A percentile compares a stretch with the other conserved stretches of the same genome.
Evolutionary conservation across 2,329 filamentous ascomycete species (phyloP).

Genomic region (Neurospora sp.): DNA sequence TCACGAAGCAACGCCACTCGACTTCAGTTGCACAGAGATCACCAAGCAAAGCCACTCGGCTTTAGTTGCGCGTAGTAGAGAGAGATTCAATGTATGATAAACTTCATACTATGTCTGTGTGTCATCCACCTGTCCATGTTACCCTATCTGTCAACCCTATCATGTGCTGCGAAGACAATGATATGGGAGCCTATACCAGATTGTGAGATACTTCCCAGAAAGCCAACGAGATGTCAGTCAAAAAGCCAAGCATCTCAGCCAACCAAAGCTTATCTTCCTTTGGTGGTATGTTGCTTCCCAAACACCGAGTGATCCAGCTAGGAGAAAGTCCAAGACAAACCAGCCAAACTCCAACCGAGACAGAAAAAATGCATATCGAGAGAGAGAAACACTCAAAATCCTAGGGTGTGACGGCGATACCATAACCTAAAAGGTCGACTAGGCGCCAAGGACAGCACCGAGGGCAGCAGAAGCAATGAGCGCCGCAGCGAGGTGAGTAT

Average conservation of each 20-base stretch:
- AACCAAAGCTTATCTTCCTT: neutral
- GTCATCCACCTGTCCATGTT: neutral
- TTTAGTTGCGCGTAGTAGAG: neutral
- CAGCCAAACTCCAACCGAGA: neutral
- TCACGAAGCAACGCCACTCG: neutral
- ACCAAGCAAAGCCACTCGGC: neutral
- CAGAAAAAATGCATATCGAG: neutral
- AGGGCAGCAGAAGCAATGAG: neutral
- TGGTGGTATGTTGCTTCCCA: neutral
- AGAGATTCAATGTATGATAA: neutral
- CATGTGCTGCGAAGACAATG: neutral
- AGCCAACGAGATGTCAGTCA: neutral
- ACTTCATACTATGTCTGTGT: neutral
- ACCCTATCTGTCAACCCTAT: neutral
- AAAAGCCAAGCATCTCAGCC: neutral
- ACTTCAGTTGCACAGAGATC: neutral
- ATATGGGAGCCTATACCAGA: neutral
- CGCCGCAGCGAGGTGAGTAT: neutral
- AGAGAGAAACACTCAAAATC: neutral
- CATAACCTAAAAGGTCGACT: neutral
- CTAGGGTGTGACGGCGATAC: neutral
- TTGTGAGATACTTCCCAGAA: neutral
- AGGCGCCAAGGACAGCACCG: neutral
- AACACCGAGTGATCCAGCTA: neutral
- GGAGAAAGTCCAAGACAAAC: neutral